Percentiles rank a stretch among this genome's conserved stretches.
These are phyloP conservation scores for Trichoderma oligosporum DNA, from an alignment of 2,329 filamentous ascomycete species.

Conservation along the genomic window DNA sequence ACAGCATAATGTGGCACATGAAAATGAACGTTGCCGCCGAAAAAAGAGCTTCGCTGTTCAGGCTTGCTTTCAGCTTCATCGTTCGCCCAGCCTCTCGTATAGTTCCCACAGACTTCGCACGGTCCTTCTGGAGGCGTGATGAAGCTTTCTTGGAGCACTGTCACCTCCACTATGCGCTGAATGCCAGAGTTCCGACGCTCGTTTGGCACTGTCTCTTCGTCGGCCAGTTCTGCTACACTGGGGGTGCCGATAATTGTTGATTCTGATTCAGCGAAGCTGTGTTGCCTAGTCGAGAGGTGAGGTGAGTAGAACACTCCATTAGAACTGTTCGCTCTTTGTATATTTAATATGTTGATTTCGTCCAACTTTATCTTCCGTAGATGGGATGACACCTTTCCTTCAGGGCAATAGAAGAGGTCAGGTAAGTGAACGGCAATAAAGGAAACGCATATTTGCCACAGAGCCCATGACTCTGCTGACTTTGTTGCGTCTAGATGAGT, in stretches of 20 bases:
- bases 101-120: slow-evolving; percentile 22
- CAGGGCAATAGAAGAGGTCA: neutral
- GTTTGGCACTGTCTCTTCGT: neutral
- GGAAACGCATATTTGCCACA: slow-evolving; percentile 13
- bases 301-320: no score
- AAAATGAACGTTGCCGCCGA: slow-evolving; percentile 24
- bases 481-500: neutral
- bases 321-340: neutral
- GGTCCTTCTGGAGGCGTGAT: neutral
- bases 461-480: neutral
- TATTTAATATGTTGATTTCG: neutral
- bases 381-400: neutral
- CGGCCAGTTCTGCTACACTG: neutral
- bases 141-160: slow-evolving; percentile 7
- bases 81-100: slow-evolving; percentile 25
- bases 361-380: neutral
- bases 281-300: neutral
- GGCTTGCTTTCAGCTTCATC: slow-evolving; percentile 13
- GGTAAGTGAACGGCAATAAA: neutral
- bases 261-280: neutral
- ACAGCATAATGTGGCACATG: slow-evolving; percentile 1
- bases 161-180: slow-evolving; percentile 11
- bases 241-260: neutral
- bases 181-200: slow-evolving; percentile 6
- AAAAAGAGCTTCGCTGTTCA: slow-evolving; percentile 22